Evolutionary conservation across 257 asterid species (phyloP).

Genomic region (Galeopsis tetrahit): DNA sequence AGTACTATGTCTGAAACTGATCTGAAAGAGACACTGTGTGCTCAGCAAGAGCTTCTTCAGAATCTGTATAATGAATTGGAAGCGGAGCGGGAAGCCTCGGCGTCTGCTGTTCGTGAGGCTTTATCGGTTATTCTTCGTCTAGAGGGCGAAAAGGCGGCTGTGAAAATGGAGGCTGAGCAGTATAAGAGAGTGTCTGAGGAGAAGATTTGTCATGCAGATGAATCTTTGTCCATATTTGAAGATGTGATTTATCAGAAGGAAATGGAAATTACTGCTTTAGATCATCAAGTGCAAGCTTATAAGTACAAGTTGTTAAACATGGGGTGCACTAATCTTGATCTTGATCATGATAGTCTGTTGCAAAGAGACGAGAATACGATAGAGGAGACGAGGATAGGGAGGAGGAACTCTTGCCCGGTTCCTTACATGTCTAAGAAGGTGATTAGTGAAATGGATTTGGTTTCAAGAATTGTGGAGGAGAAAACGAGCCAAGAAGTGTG

Average conservation of each 20-base stretch:
- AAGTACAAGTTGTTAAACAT: constrained; percentile 61
- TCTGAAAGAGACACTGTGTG: constrained; percentile 61
- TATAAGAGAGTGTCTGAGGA: constrained; percentile 76
- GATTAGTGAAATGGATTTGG: constrained; percentile 31
- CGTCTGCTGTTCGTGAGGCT: constrained; percentile 75
- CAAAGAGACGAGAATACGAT: constrained; percentile 38
- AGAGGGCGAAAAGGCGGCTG: constrained; percentile 73
- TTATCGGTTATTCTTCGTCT: constrained; percentile 74
- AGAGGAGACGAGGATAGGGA: constrained; percentile 42
- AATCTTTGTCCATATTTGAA: constrained; percentile 61
- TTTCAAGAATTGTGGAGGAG: constrained; percentile 41
- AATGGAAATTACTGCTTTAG: constrained; percentile 70
- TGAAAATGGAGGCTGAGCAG: constrained; percentile 82
- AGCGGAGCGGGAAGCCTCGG: constrained; percentile 83
- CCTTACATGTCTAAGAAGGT: constrained; percentile 38
- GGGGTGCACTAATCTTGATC: constrained; percentile 63
- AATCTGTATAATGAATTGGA: constrained; percentile 80
- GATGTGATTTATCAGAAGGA: constrained; percentile 72
- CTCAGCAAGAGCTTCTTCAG: constrained; percentile 74
- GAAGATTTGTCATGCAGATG: constrained; percentile 79
- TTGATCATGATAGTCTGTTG: constrained; percentile 34
- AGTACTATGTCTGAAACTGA: constrained; percentile 41
- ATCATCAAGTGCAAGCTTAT: constrained; percentile 71
- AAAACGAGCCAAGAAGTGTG: constrained; percentile 30
- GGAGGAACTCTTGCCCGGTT: constrained; percentile 63